Conservation (phyloP, 495 filamentous ascomycete genomes). For the Durotheca rogersii region DNA sequence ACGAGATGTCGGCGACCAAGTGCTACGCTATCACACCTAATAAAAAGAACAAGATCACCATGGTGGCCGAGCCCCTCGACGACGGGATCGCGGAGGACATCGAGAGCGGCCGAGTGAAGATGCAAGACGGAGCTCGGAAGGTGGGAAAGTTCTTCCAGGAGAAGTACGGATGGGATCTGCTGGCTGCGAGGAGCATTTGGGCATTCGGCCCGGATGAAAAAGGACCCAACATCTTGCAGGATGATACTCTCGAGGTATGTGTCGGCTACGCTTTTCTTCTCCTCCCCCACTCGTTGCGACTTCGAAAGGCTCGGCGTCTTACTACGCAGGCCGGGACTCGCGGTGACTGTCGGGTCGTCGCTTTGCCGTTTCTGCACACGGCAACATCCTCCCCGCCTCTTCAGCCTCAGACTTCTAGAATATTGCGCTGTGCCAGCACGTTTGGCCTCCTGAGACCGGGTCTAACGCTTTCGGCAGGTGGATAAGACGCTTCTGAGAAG, state of each 20-base stretch:
- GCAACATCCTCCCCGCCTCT: conserved; percentile 28
- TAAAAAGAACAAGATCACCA: conserved; percentile 98
- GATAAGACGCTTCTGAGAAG: conserved; percentile 86
- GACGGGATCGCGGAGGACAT: conserved; percentile 95
- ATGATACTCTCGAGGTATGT: conserved; percentile 82
- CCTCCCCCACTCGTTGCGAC: conserved; percentile 30
- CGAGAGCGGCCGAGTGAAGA: conserved; percentile 82
- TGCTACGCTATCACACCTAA: conserved; percentile 97
- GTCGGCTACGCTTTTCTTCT: conserved; percentile 32
- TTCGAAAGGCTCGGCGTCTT: conserved; percentile 35
- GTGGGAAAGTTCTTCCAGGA: conserved; percentile 97
- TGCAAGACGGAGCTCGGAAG: conserved; percentile 89
- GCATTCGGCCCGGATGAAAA: conserved; percentile 96
- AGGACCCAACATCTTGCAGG: conserved; percentile 93
- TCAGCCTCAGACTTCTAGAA: conserved; percentile 33
- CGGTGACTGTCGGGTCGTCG: conserved; percentile 15
- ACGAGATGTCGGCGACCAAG: conserved; percentile 94
- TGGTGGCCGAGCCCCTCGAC: conserved; percentile 94
- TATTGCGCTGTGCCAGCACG: too few relatives aligned
- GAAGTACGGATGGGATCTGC: conserved; percentile 94
- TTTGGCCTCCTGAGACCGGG: conserved; percentile 24
- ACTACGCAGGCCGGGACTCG: conserved; percentile 25
- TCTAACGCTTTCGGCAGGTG: conserved; percentile 57
- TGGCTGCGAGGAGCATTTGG: conserved; percentile 95
- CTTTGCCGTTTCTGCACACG: conserved; percentile 30